Evolutionary conservation across 1,139 yeast species (phyloP).

Genomic region (Hansenula lynferdii): DNA sequence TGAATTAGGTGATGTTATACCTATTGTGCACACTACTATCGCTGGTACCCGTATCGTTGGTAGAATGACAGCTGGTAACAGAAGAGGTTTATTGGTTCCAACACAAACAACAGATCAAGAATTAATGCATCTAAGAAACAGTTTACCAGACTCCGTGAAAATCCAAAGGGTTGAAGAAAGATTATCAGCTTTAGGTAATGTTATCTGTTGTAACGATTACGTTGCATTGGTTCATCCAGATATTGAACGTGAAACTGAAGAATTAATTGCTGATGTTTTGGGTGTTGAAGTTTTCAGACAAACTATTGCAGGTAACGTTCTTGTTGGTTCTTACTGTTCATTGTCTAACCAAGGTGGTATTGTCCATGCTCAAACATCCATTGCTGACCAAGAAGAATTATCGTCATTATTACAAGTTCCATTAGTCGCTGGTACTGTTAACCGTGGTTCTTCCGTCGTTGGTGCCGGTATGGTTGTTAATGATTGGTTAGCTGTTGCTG

Average conservation of each 20-base stretch:
- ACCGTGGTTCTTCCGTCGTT: slow-evolving; percentile 95
- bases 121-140: slow-evolving; percentile 93
- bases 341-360: slow-evolving; percentile 97
- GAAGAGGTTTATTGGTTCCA: slow-evolving; percentile 96
- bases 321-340: slow-evolving; percentile 95
- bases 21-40: slow-evolving; percentile 94
- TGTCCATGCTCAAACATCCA: slow-evolving; percentile 96
- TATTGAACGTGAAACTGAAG: slow-evolving; percentile 98
- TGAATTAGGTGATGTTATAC: slow-evolving; percentile 93
- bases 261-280: slow-evolving; percentile 95
- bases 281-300: slow-evolving; percentile 99
- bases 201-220: slow-evolving; percentile 97
- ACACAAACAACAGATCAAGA: slow-evolving; percentile 99
- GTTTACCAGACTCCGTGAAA: slow-evolving; percentile 93
- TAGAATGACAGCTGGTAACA: slow-evolving; percentile 97
- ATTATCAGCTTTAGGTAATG: slow-evolving; percentile 94
- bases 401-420: slow-evolving; percentile 96
- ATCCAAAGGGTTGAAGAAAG: slow-evolving; percentile 98
- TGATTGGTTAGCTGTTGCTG: slow-evolving; percentile 97
- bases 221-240: slow-evolving; percentile 99
- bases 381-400: slow-evolving; percentile 97
- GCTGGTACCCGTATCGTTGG: slow-evolving; percentile 99
- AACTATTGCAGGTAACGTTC: slow-evolving; percentile 96
- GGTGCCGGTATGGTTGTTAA: slow-evolving; percentile 99
- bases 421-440: slow-evolving; percentile 96